Evolutionary conservation across 352 stramenopile genomes (phyloP), one percentile per base, ranked within the genome.

Genomic region (Thraustochytrium striatum): DNA sequence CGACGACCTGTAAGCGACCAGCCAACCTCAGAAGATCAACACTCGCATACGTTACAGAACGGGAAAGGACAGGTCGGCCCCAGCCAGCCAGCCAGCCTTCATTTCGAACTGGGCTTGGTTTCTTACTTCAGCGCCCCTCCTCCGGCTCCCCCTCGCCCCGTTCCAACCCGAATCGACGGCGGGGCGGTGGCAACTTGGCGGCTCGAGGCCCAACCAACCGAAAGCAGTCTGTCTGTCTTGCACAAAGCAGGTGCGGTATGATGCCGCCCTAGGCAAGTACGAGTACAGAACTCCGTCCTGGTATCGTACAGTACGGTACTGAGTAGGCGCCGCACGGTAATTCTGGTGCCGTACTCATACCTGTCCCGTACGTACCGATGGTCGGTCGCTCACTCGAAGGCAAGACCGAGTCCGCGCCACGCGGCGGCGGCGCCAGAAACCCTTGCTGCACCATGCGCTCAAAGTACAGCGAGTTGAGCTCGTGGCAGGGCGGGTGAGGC

Each of bases 321-420:
- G n/a, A n/a, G n/a, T n/a, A n/a, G n/a, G n/a, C n/a, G n/a, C n/a
- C n/a, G n/a, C n/a, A n/a, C n/a, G n/a, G n/a, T n/a, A n/a, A n/a
- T n/a, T n/a, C n/a, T n/a, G 39, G 39, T 47, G 39, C 39, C 39
- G 39, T 47, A 5, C 5, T 47, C 39, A 5, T 47, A 13, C 5
- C 39, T 47, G 39, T 13, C 13, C 5, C 39, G 13, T 13, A 47
- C 5, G 39, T 13, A 5, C 39, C 39, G 39, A 13, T 47, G 39
- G 39, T 13, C 39, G 39, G 39, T 32, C 7, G 53, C 9, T 70
- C 36, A 75, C 50, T 75, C 65, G 25, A 75, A 75, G 16, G 65
- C 68, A 75, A 75, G 25, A 75, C 41, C 1, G 58, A 19, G 8
- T 75, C 65, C 13, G 11, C 36, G 13, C 35, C 65, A 9, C 25